These are phyloP conservation scores for Urostyla sp. DNA, from an alignment of 73 alveolate species.

Conservation along the genomic window DNA sequence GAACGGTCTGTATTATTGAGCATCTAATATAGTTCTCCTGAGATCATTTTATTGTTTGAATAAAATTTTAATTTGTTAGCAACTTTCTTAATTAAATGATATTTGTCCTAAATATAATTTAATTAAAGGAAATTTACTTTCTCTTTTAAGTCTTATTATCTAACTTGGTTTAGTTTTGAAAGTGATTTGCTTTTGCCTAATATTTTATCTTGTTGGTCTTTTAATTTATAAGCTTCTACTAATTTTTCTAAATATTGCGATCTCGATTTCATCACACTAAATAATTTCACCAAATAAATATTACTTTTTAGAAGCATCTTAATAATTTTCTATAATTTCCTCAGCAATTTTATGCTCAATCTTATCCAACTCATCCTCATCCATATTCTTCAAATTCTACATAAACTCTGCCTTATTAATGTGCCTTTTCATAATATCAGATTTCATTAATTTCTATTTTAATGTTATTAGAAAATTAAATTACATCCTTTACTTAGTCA, in stretches of 20 bases:
- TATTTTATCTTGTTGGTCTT: background rate
- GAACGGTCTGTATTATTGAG: no score
- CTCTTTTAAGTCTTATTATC: background rate
- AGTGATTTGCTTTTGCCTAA: background rate
- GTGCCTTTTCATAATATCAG: constrained; percentile 1
- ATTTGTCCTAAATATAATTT: background rate
- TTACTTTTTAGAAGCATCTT: constrained; percentile 23
- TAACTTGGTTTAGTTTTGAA: background rate
- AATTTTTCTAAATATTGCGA: background rate
- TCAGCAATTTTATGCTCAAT: constrained; percentile 39
- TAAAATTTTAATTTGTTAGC: background rate
- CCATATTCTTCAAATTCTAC: background rate
- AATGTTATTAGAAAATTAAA: background rate
- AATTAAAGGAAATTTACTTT: background rate
- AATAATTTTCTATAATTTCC: background rate
- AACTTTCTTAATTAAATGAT: constrained; percentile 11
- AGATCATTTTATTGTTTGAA: background rate
- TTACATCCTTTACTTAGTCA: constrained; percentile 34
- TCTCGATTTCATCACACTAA: constrained; percentile 5
- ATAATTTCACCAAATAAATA: background rate
- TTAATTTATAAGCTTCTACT: constrained; percentile 18
- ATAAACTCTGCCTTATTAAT: constrained; percentile 24
- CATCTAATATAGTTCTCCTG: background rate
- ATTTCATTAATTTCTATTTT: constrained; percentile 23
- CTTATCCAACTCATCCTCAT: constrained; percentile 11